Base-by-base conservation (phyloP, 2,329 filamentous ascomycete species). In the Thyridium curvatum region DNA sequence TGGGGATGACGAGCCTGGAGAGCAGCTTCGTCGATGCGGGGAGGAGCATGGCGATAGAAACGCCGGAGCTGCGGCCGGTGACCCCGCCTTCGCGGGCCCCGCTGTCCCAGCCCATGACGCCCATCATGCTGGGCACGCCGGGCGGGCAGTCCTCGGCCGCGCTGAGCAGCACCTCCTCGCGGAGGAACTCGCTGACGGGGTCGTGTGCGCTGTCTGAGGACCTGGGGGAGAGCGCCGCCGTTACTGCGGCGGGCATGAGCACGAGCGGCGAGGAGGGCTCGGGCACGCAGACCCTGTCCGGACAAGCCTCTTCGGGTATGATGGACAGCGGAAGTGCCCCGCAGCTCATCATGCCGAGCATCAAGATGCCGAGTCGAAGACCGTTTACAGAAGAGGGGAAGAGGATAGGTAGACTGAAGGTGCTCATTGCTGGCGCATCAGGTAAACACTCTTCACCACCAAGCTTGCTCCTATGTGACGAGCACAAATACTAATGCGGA, bases 291-390 rank as follows among this genome's bases (percentile, higher is more conserved):
- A 18, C 13, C 16, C 32, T 12, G 12, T 46, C 34, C 43, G 45
- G 14, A 39, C 40, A 41, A 4, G 32, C 39, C 18, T 43, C 45
- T 17, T 37, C 35, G 3, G 12, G 39, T 42, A 48, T 62, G 46
- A 53, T 81, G 75, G 56, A 71, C 42, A 62, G 65, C 35, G 38
- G 38, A 18, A 68, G 59, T 44, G 71, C 69, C 31, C 84, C 84
- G 17, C 90, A 97, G 60, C 74, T 98, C n/a, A 86, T 98, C 43
- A 98, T 98, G 93, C 93, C 93, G 5, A 95, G 89, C 54, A 83
- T 98, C 52, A 82, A 79, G 45, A 93, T 98, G 77, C 91, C 93
- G 4, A 85, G 79, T 44, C 80, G 93, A 36, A 76, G 89, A 37
- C 90, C 90, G 0, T 97, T 97, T 59, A 96, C 93, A 0, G 79